phyloP scores from a whole-genome alignment of 148 eudicot species.

The Simmondsia chinensis region DNA sequence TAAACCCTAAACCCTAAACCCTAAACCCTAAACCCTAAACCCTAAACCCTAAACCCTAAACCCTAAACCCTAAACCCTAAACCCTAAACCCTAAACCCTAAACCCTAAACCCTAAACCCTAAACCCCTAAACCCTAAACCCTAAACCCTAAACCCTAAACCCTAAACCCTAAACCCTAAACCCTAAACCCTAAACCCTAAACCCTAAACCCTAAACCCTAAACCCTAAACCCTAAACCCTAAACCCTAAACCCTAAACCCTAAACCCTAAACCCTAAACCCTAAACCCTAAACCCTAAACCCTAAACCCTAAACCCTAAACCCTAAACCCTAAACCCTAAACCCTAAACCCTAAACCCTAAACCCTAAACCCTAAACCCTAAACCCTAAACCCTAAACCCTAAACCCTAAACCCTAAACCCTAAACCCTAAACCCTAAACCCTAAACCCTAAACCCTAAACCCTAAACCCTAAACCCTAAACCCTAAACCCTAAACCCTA shows the following conservation, averaged over 20 bases:
- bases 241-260: constrained; percentile 11
- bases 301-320: constrained; percentile 12
- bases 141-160: constrained; percentile 13
- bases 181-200: constrained; percentile 14
- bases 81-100: constrained; percentile 6
- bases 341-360: constrained; percentile 13
- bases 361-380: constrained; percentile 11
- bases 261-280: constrained; percentile 12
- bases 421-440: constrained; percentile 19
- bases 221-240: constrained; percentile 8
- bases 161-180: constrained; percentile 14
- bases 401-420: constrained; percentile 19
- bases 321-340: constrained; percentile 13
- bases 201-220: constrained; percentile 15
- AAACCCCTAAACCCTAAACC: constrained; percentile 14
- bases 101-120: no score
- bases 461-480: constrained; percentile 22
- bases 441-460: constrained; percentile 20
- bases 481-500: constrained; percentile 15
- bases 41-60: not conserved
- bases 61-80: constrained; percentile 6
- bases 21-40: not conserved
- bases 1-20: not conserved
- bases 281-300: constrained; percentile 11
- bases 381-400: constrained; percentile 11